phyloP scores from a whole-genome alignment of 192 early-diverging fungal species.

The Umbelopsis ramanniana region DNA sequence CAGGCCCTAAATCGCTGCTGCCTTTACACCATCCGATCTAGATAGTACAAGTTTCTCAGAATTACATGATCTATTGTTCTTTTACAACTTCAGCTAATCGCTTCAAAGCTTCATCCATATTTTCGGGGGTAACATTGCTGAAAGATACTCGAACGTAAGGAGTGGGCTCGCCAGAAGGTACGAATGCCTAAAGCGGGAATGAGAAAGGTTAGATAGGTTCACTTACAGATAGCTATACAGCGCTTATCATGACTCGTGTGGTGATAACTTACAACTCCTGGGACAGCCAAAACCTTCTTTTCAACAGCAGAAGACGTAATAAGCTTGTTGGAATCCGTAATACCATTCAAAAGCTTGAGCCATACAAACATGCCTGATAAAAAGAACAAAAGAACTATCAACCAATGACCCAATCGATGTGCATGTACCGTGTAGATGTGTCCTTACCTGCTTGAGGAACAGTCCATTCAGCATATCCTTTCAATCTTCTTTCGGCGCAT shows the following conservation, averaged over 20 bases:
- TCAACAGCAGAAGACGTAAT: conserved; percentile 65
- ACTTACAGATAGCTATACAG: no score
- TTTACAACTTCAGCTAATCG: conserved; percentile 63
- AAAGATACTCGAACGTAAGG: conserved; percentile 73
- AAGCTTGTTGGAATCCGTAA: conserved; percentile 57
- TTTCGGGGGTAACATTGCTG: conserved; percentile 62
- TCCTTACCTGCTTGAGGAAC: conserved; percentile 61
- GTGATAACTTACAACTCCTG: conserved; percentile 51
- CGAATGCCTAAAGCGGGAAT: conserved; percentile 50
- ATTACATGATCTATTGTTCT: conserved; percentile 28
- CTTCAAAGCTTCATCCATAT: conserved; percentile 67
- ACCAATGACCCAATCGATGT: no score
- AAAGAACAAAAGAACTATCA: background rate
- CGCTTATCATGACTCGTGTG: background rate
- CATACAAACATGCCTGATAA: conserved; percentile 73
- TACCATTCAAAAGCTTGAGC: conserved; percentile 61
- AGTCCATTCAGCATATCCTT: conserved; percentile 59
- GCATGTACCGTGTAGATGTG: background rate
- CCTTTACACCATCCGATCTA: no score
- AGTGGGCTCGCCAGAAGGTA: conserved; percentile 43
- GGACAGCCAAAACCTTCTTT: conserved; percentile 73
- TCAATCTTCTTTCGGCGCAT: conserved; percentile 64
- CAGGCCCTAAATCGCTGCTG: no score
- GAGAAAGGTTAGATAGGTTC: background rate
- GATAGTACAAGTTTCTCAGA: background rate